These are phyloP conservation scores for Phytophthora lateralis DNA, from an alignment of 352 stramenopile genomes.

Conservation along the genomic window DNA sequence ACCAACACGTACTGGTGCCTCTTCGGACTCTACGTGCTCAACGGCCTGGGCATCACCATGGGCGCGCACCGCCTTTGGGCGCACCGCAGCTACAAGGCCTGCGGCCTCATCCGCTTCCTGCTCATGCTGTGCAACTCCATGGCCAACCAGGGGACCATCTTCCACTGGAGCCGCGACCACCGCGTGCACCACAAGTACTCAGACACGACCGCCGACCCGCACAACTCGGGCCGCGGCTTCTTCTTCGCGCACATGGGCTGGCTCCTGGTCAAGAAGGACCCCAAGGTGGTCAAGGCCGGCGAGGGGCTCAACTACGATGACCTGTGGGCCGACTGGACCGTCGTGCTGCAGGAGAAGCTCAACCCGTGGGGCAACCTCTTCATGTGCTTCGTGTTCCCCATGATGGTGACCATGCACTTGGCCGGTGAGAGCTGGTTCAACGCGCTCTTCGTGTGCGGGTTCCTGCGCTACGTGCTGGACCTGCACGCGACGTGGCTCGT, in stretches of 20 bases:
- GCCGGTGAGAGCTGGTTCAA: constrained; percentile 95
- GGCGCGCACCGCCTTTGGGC: constrained; percentile 97
- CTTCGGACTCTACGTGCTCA: constrained; percentile 89
- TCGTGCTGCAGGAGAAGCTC: constrained; percentile 96
- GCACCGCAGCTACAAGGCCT: constrained; percentile 96
- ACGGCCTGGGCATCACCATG: constrained; percentile 97
- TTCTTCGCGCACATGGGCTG: constrained; percentile 99
- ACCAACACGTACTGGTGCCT: constrained; percentile 89
- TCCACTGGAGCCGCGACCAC: constrained; percentile 98
- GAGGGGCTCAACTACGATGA: constrained; percentile 97
- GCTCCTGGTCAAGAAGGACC: constrained; percentile 98
- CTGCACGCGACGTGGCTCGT: constrained; percentile 99
- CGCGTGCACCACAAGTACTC: constrained; percentile 99
- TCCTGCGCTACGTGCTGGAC: constrained; percentile 93
- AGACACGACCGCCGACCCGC: constrained; percentile 94
- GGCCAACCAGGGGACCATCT: constrained; percentile 98
- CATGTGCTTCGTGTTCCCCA: constrained; percentile 98
- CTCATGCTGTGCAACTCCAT: constrained; percentile 98
- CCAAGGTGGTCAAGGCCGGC: constrained; percentile 86
- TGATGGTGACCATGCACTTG: constrained; percentile 82
- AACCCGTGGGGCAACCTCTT: constrained; percentile 98
- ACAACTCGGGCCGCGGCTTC: constrained; percentile 97
- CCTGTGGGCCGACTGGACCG: constrained; percentile 94
- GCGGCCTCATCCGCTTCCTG: constrained; percentile 90
- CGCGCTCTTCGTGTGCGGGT: constrained; percentile 95